Percentiles rank a stretch among this genome's conserved stretches.
Evolutionary conservation across 768 basidiomycete species (phyloP).

Genomic region (Boletus insuetus): DNA sequence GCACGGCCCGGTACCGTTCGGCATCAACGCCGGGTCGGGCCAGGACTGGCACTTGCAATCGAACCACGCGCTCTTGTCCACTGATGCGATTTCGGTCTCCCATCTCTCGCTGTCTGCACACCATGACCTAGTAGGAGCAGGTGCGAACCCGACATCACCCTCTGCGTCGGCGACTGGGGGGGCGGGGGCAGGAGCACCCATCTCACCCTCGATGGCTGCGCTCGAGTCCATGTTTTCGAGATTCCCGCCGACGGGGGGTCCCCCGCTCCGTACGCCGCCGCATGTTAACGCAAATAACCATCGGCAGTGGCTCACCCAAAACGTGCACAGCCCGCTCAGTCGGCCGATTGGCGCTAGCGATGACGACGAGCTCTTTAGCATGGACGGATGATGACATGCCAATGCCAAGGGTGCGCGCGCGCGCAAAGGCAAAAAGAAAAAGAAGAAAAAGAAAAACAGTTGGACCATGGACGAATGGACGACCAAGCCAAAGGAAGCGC

Average conservation of each 20-base stretch:
- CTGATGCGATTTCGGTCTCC: conserved; percentile 17
- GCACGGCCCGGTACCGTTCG: conserved; percentile 30
- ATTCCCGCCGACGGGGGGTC: conserved; percentile 26
- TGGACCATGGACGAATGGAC: conserved; percentile 8
- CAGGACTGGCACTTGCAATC: conserved; percentile 30
- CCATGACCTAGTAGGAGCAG: conserved; percentile 11
- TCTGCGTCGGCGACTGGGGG: background rate
- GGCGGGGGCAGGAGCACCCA: conserved; percentile 3
- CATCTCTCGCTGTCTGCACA: conserved; percentile 26
- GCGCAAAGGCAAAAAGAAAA: background rate
- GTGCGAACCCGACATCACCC: background rate
- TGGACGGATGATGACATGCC: conserved; percentile 47
- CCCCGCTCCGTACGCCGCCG: conserved; percentile 28
- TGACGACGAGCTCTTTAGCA: conserved; percentile 69
- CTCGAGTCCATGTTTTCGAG: conserved; percentile 57
- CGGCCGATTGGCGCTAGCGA: conserved; percentile 48
- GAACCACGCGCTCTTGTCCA: conserved; percentile 18
- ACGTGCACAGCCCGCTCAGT: conserved; percentile 57
- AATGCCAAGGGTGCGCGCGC: background rate
- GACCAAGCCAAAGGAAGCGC: background rate
- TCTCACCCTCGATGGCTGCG: conserved; percentile 25
- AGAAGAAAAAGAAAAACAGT: background rate
- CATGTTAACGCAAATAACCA: conserved; percentile 15
- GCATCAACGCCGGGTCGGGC: conserved; percentile 27
- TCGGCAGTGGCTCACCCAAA: conserved; percentile 37